Evolutionary conservation across 495 filamentous ascomycete genomes (phyloP).

Genomic region (Talaromyces thailandensis): DNA sequence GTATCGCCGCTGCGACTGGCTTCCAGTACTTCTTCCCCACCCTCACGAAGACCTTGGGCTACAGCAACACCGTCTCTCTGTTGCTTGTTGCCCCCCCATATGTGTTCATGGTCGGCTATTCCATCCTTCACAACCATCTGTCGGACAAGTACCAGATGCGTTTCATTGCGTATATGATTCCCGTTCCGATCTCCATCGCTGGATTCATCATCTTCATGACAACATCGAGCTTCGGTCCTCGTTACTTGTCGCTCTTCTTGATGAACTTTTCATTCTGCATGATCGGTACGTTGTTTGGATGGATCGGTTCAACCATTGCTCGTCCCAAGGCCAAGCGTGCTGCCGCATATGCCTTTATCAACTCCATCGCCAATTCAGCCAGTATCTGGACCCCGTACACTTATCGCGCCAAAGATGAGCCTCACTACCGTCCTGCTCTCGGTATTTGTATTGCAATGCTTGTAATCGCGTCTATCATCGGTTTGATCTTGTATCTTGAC

Average conservation of each 20-base stretch:
- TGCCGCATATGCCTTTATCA: slow-evolving; percentile 46
- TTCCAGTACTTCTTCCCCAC: slow-evolving; percentile 52
- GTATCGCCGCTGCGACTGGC: slow-evolving; percentile 39
- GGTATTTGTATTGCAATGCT: slow-evolving; percentile 40
- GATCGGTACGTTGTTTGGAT: slow-evolving; percentile 45
- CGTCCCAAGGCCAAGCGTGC: slow-evolving; percentile 46
- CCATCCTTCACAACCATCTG: slow-evolving; percentile 31
- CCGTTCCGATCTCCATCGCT: slow-evolving; percentile 38
- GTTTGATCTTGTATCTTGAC: slow-evolving; percentile 32
- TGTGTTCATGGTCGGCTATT: slow-evolving; percentile 45
- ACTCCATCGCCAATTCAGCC: slow-evolving; percentile 43
- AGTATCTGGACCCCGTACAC: slow-evolving; percentile 49
- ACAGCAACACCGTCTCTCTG: slow-evolving; percentile 30
- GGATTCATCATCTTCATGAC: slow-evolving; percentile 45
- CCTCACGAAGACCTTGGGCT: slow-evolving; percentile 33
- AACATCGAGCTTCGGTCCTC: slow-evolving; percentile 33
- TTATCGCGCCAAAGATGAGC: slow-evolving; percentile 27
- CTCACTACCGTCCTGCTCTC: slow-evolving; percentile 37
- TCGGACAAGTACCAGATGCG: slow-evolving; percentile 37
- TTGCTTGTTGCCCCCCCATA: slow-evolving; percentile 46
- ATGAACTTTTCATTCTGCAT: slow-evolving; percentile 47
- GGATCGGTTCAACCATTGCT: slow-evolving; percentile 43
- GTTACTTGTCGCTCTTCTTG: slow-evolving; percentile 46
- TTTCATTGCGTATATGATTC: slow-evolving; percentile 46
- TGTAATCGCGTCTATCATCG: slow-evolving; percentile 24